Evolutionary conservation across 495 filamentous ascomycete genomes (phyloP).

Genomic region (Hamigera avellanea): DNA sequence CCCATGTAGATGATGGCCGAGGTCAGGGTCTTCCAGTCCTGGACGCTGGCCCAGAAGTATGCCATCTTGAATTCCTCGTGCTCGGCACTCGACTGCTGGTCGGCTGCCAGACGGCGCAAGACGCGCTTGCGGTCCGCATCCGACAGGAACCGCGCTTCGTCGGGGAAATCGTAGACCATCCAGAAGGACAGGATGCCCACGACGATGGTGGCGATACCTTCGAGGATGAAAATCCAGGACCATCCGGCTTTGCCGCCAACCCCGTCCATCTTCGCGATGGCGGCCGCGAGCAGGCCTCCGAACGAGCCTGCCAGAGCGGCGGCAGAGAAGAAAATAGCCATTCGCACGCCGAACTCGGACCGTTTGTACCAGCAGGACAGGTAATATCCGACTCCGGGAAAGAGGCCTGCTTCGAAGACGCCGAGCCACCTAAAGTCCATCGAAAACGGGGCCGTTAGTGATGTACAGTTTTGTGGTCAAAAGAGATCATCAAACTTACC

Average conservation of each 20-base stretch:
- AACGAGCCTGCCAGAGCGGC: conserved; percentile 80
- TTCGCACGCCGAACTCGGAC: conserved; percentile 62
- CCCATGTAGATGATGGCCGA: conserved; percentile 77
- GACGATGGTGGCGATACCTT: conserved; percentile 65
- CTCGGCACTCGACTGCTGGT: conserved; percentile 67
- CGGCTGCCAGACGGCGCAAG: conserved; percentile 55
- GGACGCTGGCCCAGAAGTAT: conserved; percentile 65
- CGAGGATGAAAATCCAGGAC: conserved; percentile 72
- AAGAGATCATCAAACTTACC: too few species aligned
- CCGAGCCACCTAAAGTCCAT: too few species aligned
- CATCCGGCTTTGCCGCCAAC: conserved; percentile 55
- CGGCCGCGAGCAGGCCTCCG: conserved; percentile 61
- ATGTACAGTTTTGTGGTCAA: too few species aligned
- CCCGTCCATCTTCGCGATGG: conserved; percentile 54
- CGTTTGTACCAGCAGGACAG: conserved; percentile 82
- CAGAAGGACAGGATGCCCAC: conserved; percentile 67
- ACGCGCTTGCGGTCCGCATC: conserved; percentile 63
- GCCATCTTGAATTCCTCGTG: conserved; percentile 68
- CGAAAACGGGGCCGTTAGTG: too few species aligned
- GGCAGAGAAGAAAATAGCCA: conserved; percentile 85
- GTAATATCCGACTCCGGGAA: conserved; percentile 82
- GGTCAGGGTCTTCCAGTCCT: conserved; percentile 81
- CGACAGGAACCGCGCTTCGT: conserved; percentile 66
- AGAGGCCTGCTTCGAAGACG: conserved; percentile 71
- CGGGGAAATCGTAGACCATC: conserved; percentile 85